These are phyloP conservation scores for Hyphopichia fennica DNA, from an alignment of 1,139 yeast species.

Conservation along the genomic window DNA sequence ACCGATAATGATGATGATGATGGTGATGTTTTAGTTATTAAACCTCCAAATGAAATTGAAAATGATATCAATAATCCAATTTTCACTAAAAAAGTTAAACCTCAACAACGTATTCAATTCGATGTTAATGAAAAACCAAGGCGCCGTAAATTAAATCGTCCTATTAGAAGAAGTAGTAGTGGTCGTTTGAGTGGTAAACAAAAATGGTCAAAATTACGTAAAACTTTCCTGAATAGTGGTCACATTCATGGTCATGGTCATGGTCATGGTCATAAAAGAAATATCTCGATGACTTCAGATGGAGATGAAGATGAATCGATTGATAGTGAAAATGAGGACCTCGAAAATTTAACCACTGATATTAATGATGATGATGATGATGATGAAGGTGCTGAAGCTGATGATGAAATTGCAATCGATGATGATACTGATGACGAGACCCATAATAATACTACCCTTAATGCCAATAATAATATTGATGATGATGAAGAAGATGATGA, in stretches of 20 bases:
- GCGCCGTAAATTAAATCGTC: constrained; percentile 11
- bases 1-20: constrained; percentile 38
- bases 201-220: constrained; percentile 17
- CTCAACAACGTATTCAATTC: constrained; percentile 18
- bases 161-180: neutral
- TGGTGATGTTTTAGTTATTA: constrained; percentile 81
- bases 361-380: constrained; percentile 14
- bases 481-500: constrained; percentile 21
- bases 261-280: constrained; percentile 1
- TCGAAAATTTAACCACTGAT: constrained; percentile 7
- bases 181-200: constrained; percentile 4
- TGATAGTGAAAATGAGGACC: constrained; percentile 13
- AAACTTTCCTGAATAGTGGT: constrained; percentile 22
- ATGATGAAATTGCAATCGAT: constrained; percentile 14
- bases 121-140: constrained; percentile 13
- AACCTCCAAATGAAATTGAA: constrained; percentile 75
- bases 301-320: constrained; percentile 13
- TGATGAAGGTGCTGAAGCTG: constrained; percentile 13
- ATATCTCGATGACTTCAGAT: neutral
- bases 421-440: constrained; percentile 15
- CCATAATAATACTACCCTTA: constrained; percentile 9
- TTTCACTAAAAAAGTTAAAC: constrained; percentile 24
- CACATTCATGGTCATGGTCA: neutral
- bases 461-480: constrained; percentile 1
- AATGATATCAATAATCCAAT: constrained; percentile 35